These are phyloP conservation scores for Colletotrichum salicis DNA, from an alignment of 2,329 filamentous ascomycete species.

Conservation along the genomic window DNA sequence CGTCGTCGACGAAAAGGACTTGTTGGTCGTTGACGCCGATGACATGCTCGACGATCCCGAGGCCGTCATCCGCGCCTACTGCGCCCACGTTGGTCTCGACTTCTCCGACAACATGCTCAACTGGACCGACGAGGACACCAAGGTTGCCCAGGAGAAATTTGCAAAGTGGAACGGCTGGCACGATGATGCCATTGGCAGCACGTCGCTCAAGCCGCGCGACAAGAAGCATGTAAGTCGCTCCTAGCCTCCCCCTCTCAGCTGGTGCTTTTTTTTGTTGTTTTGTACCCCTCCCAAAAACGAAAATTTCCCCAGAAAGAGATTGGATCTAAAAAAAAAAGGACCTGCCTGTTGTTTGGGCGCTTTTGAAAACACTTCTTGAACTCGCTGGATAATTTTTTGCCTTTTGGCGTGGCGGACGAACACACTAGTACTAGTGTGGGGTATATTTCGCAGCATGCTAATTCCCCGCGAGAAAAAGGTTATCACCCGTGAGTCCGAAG, in stretches of 20 bases:
- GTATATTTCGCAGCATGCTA: conserved; percentile 22
- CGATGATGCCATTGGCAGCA: conserved; percentile 90
- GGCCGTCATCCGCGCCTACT: conserved; percentile 81
- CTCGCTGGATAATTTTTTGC: background rate
- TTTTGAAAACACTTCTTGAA: background rate
- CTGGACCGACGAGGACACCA: conserved; percentile 82
- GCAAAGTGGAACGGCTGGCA: conserved; percentile 99
- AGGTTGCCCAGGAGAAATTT: conserved; percentile 79
- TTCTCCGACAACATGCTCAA: conserved; percentile 82
- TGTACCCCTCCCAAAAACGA: background rate
- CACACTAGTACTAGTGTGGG: background rate
- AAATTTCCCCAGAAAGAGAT: background rate
- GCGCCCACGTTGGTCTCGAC: conserved; percentile 80
- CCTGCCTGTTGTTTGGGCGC: background rate
- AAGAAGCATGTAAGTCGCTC: conserved; percentile 66
- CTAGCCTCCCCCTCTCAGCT: background rate
- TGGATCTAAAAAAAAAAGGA: background rate
- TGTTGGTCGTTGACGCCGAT: conserved; percentile 93
- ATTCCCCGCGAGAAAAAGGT: conserved; percentile 59
- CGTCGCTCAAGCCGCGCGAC: conserved; percentile 75
- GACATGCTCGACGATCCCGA: conserved; percentile 89
- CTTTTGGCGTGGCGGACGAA: background rate
- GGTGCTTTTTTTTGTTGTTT: background rate
- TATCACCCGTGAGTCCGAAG: conserved; percentile 73
- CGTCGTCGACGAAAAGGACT: conserved; percentile 76